phyloP scores from a whole-genome alignment of 1,284 basidiomycete genomes.

The Cryptococcus wingfieldii region DNA sequence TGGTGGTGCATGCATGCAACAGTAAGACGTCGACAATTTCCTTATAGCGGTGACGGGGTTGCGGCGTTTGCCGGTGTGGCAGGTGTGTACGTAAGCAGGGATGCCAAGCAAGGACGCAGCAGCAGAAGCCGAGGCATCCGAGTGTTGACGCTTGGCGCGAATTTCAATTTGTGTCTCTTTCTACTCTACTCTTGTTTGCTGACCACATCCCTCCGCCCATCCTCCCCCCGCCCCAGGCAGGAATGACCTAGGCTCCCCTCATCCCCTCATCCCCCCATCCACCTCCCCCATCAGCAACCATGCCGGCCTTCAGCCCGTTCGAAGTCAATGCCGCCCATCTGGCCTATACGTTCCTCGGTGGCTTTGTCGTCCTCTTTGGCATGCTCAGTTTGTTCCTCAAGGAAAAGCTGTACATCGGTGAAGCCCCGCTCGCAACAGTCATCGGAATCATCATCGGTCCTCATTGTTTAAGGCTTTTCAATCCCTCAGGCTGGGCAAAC shows the following conservation, averaged over 20 bases:
- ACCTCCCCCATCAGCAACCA: neutral
- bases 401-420: conserved; percentile 91
- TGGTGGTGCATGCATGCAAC: neutral
- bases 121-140: neutral
- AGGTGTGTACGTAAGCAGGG: neutral
- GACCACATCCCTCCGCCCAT: neutral
- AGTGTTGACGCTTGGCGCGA: neutral
- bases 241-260: neutral
- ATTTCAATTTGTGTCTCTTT: neutral
- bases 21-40: neutral
- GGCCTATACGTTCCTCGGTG: conserved; percentile 76
- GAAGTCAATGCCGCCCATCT: conserved; percentile 49
- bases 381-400: conserved; percentile 79
- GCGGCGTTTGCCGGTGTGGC: neutral
- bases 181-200: neutral
- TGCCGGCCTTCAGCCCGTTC: conserved; percentile 45
- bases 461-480: conserved; percentile 76
- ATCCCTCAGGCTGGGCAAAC: conserved; percentile 77
- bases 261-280: neutral
- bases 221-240: neutral
- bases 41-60: neutral
- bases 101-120: neutral
- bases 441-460: conserved; percentile 92
- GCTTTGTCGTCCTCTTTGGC: conserved; percentile 76
- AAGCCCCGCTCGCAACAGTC: conserved; percentile 91